phyloP scores from a whole-genome alignment of 2,329 filamentous ascomycete genomes.

The Colletotrichum sp. region DNA sequence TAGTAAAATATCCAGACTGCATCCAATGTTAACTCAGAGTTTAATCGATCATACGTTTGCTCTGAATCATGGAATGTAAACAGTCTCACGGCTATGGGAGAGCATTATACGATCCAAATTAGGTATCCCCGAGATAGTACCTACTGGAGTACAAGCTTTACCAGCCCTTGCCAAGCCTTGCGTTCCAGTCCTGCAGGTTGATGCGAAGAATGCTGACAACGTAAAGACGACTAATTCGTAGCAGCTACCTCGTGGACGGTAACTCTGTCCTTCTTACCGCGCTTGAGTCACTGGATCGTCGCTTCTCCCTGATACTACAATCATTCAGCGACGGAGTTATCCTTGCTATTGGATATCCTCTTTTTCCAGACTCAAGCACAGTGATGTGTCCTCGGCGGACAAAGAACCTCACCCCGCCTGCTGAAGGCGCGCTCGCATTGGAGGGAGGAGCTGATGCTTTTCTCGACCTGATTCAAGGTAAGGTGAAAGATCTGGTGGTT shows the following conservation, averaged over 20 bases:
- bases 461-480: conserved; percentile 44
- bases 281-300: conserved; percentile 27
- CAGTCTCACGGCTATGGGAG: neutral
- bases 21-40: neutral
- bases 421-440: conserved; percentile 24
- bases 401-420: conserved; percentile 34
- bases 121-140: conserved; percentile 34
- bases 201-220: neutral
- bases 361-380: conserved; percentile 18
- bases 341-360: conserved; percentile 37
- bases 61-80: neutral
- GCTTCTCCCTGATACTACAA: conserved; percentile 26
- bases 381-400: conserved; percentile 34
- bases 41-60: neutral
- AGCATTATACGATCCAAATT: conserved; percentile 33
- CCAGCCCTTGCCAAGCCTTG: conserved; percentile 14
- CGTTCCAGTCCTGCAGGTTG: conserved; percentile 30
- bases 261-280: conserved; percentile 39
- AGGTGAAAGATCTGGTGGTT: conserved; percentile 39
- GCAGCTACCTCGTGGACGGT: conserved; percentile 37
- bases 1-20: neutral
- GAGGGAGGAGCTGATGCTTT: conserved; percentile 50
- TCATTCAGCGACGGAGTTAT: conserved; percentile 30
- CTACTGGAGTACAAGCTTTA: conserved; percentile 3
- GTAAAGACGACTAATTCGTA: neutral